A percentile compares a stretch with the other conserved stretches of the same genome.
phyloP scores from a whole-genome alignment of 306 rosid species.

The Crataegus laevigata region DNA sequence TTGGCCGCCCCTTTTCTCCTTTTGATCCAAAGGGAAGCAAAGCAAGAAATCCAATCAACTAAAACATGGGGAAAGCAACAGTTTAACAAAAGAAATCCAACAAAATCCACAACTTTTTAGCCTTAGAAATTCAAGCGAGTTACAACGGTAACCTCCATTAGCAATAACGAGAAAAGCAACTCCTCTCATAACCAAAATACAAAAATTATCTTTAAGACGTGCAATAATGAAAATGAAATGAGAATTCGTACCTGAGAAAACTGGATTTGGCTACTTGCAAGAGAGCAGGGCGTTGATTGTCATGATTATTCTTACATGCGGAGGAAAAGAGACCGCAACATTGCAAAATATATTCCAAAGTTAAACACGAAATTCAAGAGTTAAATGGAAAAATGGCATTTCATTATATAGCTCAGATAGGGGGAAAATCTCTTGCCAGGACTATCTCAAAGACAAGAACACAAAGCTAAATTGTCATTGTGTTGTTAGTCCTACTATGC shows the following conservation, averaged over 20 bases:
- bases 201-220: not conserved
- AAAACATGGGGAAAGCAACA: too few species aligned
- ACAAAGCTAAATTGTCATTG: conserved; percentile 20
- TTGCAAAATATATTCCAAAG: not conserved
- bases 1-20: not conserved
- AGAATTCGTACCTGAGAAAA: not conserved
- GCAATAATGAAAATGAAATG: not conserved
- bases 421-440: conserved; percentile 2
- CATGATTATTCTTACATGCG: too few species aligned
- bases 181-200: not conserved
- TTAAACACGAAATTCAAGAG: not conserved
- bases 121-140: too few species aligned
- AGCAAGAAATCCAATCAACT: too few species aligned
- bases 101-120: too few species aligned
- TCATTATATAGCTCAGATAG: not conserved
- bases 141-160: too few species aligned
- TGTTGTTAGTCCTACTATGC: conserved; percentile 52
- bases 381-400: not conserved
- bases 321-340: not conserved
- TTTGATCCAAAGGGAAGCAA: too few species aligned
- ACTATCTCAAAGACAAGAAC: not conserved
- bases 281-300: not conserved
- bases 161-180: not conserved
- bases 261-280: not conserved
- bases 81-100: too few species aligned